phyloP scores from a whole-genome alignment of 108 stramenopile genomes.

The Skeletonema menzelii region DNA sequence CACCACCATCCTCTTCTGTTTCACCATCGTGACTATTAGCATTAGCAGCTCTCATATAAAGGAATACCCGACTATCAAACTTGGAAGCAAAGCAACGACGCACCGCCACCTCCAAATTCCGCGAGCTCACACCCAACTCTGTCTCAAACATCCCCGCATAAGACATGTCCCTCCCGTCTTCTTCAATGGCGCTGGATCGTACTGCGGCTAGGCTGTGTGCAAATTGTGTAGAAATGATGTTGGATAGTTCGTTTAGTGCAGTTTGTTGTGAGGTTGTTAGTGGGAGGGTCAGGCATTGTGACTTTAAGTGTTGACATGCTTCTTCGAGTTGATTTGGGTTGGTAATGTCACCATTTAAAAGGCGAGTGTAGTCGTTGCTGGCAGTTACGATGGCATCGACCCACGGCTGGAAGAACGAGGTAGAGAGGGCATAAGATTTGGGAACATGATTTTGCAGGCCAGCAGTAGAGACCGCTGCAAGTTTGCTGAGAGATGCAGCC shows the following conservation, averaged over 20 bases:
- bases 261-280: constrained; percentile 1
- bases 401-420: constrained; percentile 25
- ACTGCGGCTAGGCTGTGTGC: constrained; percentile 20
- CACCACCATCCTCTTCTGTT: neutral
- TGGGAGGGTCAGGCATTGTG: constrained; percentile 1
- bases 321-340: neutral
- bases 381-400: neutral
- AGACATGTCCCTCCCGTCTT: constrained; percentile 18
- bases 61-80: constrained; percentile 27
- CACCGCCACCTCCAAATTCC: constrained; percentile 12
- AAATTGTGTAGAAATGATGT: constrained; percentile 4
- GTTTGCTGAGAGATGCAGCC: constrained; percentile 19
- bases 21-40: neutral
- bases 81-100: constrained; percentile 17
- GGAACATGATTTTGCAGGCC: constrained; percentile 5
- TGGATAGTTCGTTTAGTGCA: neutral
- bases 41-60: constrained; percentile 5
- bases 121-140: constrained; percentile 11
- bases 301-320: constrained; percentile 10
- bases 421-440: constrained; percentile 15
- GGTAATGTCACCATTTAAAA: neutral
- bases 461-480: neutral
- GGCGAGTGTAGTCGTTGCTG: neutral
- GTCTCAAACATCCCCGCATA: constrained; percentile 33
- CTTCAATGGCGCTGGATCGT: constrained; percentile 28